Evolutionary conservation across 805 yeast genomes (phyloP).

Genomic region (Metschnikowia cerradonensis): DNA sequence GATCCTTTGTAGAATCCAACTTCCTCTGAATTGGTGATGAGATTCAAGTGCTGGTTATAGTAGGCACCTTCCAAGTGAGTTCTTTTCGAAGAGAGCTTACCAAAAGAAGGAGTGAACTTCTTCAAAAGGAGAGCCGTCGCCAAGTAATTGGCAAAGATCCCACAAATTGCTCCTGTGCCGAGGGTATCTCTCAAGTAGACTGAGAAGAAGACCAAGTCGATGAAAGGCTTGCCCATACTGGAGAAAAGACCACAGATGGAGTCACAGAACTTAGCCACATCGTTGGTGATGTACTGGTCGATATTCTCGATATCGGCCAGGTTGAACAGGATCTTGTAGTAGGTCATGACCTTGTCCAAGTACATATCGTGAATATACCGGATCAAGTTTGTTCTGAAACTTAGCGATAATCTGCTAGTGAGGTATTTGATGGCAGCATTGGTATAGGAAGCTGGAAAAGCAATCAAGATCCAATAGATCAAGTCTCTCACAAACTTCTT

Average conservation of each 20-base stretch:
- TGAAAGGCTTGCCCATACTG: slow-evolving; percentile 85
- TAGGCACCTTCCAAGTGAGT: slow-evolving; percentile 85
- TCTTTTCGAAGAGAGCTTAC: slow-evolving; percentile 64
- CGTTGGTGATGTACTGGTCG: slow-evolving; percentile 85
- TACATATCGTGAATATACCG: slow-evolving; percentile 89
- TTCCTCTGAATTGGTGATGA: slow-evolving; percentile 88
- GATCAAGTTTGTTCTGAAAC: slow-evolving; percentile 77
- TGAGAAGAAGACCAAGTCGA: slow-evolving; percentile 80
- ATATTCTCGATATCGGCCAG: slow-evolving; percentile 56
- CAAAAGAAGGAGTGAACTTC: slow-evolving; percentile 78
- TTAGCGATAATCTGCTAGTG: slow-evolving; percentile 70
- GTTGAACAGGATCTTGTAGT: slow-evolving; percentile 73
- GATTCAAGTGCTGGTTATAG: slow-evolving; percentile 78
- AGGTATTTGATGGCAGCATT: slow-evolving; percentile 84
- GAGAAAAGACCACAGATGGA: slow-evolving; percentile 81
- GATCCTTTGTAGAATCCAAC: slow-evolving; percentile 93
- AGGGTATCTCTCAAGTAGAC: slow-evolving; percentile 78
- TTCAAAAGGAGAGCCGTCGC: slow-evolving; percentile 73
- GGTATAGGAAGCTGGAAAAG: slow-evolving; percentile 89
- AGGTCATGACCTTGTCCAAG: slow-evolving; percentile 73
- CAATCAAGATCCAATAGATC: slow-evolving; percentile 82
- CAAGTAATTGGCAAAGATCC: slow-evolving; percentile 77
- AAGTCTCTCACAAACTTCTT: slow-evolving; percentile 71
- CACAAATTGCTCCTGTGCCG: slow-evolving; percentile 81
- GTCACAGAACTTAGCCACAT: slow-evolving; percentile 73